These are phyloP conservation scores for Colletotrichum sp. DNA, from an alignment of 2,329 filamentous ascomycete species.

Conservation along the genomic window DNA sequence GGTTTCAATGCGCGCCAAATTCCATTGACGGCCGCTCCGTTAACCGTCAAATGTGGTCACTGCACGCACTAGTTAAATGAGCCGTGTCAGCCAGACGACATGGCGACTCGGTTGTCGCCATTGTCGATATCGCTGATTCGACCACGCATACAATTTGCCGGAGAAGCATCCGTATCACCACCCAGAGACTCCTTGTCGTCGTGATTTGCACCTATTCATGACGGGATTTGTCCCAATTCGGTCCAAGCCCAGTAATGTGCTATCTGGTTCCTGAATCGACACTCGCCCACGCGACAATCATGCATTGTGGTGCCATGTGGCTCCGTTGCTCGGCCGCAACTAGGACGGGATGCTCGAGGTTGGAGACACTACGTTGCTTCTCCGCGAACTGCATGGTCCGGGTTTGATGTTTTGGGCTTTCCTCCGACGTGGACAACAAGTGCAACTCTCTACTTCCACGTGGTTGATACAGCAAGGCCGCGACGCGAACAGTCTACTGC, in stretches of 20 bases:
- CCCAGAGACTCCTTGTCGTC: background rate
- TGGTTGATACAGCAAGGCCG: background rate
- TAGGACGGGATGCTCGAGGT: background rate
- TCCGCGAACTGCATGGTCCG: background rate
- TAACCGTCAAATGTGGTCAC: background rate
- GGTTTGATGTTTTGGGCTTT: background rate
- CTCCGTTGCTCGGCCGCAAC: background rate
- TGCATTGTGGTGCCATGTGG: background rate
- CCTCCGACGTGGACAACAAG: background rate
- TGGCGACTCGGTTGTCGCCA: background rate
- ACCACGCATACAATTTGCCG: background rate
- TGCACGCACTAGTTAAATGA: slow-evolving; percentile 15
- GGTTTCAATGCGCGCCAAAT: slow-evolving; percentile 13
- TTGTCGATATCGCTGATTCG: background rate
- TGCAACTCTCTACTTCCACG: background rate
- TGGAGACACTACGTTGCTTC: background rate
- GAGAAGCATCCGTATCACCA: background rate
- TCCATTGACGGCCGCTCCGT: slow-evolving; percentile 12
- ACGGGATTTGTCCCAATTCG: background rate
- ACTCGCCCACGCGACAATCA: background rate
- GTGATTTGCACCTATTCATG: background rate
- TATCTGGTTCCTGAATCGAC: background rate
- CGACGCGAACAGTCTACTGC: background rate
- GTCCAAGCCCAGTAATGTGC: background rate
- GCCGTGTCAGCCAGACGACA: background rate